Percentiles rank a stretch among this genome's conserved stretches.
These are phyloP conservation scores for Xylaria sp. DNA, from an alignment of 2,329 filamentous ascomycete genomes.

Conservation along the genomic window DNA sequence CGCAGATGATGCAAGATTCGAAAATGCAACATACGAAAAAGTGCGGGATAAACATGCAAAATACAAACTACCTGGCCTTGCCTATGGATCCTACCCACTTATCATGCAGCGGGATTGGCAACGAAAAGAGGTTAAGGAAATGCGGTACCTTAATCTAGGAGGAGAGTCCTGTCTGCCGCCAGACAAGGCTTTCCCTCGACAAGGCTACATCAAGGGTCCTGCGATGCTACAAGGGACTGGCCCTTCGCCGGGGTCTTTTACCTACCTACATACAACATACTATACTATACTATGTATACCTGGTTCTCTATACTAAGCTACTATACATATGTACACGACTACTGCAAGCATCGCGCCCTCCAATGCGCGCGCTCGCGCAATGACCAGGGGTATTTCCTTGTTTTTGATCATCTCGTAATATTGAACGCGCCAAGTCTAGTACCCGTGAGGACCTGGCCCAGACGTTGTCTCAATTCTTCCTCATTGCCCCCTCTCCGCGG, in stretches of 20 bases:
- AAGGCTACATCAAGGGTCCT: constrained; percentile 23
- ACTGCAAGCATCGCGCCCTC: neutral
- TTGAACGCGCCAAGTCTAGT: neutral
- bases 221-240: constrained; percentile 9
- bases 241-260: neutral
- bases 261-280: neutral
- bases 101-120: neutral
- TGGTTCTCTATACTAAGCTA: no score
- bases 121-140: neutral
- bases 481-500: neutral
- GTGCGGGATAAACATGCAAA: constrained; percentile 17
- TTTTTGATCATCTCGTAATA: neutral
- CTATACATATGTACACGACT: neutral
- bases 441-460: neutral
- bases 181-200: constrained; percentile 6
- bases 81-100: neutral
- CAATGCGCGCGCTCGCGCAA: no score
- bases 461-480: neutral
- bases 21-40: constrained; percentile 5
- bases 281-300: neutral
- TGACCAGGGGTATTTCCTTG: neutral
- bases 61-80: constrained; percentile 7
- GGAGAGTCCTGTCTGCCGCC: neutral
- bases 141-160: neutral
- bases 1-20: neutral